Evolutionary conservation across 257 asterid species (phyloP).

Genomic region (Nicotiana attenuata): DNA sequence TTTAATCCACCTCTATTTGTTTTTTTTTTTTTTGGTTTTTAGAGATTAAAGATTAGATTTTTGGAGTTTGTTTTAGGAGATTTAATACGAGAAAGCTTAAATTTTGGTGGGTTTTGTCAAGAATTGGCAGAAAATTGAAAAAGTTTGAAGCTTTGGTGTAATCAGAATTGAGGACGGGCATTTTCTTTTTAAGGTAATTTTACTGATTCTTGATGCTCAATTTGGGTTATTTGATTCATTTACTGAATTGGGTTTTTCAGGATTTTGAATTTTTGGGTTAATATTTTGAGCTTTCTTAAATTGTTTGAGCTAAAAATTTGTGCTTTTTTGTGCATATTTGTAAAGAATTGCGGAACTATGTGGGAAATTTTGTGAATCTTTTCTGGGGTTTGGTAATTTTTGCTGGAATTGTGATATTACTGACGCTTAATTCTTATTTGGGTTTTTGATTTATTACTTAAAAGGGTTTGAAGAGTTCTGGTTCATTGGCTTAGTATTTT

Average conservation of each 20-base stretch:
- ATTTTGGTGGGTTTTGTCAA: background rate
- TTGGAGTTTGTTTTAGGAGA: background rate
- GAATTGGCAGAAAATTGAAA: slow-evolving; percentile 18
- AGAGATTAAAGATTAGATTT: slow-evolving; percentile 1
- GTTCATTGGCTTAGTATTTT: background rate
- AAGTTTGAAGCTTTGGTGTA: slow-evolving; percentile 33
- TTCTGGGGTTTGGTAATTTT: background rate
- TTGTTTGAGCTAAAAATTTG: slow-evolving; percentile 9
- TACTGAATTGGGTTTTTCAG: slow-evolving; percentile 17
- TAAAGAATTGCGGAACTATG: background rate
- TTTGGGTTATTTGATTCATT: background rate
- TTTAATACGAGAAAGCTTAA: background rate
- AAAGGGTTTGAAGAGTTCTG: background rate
- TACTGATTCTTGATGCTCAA: slow-evolving; percentile 13
- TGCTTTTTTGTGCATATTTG: background rate
- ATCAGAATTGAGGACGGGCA: slow-evolving; percentile 15
- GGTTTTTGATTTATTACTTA: background rate
- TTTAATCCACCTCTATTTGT: background rate
- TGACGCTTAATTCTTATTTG: background rate
- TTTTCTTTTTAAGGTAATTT: slow-evolving; percentile 38
- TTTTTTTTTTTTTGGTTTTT: background rate
- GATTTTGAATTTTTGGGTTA: slow-evolving; percentile 17
- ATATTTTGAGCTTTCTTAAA: background rate
- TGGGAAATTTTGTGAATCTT: background rate
- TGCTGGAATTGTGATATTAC: background rate